Base-by-base conservation (phyloP, 2,329 filamentous ascomycete species). In the Xylaria sp. region DNA sequence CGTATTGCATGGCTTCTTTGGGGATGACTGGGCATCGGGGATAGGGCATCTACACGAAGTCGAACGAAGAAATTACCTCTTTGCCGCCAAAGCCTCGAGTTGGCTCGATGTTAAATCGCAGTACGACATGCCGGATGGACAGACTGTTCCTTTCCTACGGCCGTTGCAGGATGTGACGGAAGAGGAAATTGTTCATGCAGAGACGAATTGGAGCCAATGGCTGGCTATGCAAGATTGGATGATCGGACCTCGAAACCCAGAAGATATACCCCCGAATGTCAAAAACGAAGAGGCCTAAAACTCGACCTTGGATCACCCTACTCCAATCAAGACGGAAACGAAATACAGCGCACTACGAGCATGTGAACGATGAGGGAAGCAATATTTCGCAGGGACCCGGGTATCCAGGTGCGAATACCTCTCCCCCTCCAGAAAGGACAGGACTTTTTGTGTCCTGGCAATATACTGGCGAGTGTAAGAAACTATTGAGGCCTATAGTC, bases 201-300 rank as follows among this genome's bases (percentile, higher is more conserved):
- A 98, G 78, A 84, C 85, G 64, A 88, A 84, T 62, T 99, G 95
- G 95, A 96, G 92, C 73, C 89, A 94, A 71, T 98, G 94, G 94
- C 80, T 97, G 31, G 92, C 92, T 11, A 96, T 97, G 92, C 92
- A 97, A 76, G 94, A 97, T 76, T 98, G 94, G 94, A 96, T 97
- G 93, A 81, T 97, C n/a, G 93, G 93, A 2, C 90, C 91, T 1
- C 81, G 91, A 63, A 89, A 89, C 31, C 90, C 90, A 6, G 81
- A 82, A 46, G 68, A 74, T 40, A 68, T 71, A 47, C 64, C 69
- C 33, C 66, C 72, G 23, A 64, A 68, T 33, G 63, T 77, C 38
- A 76, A 77, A 62, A 70, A 68, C 46, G 74, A 77, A 62, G 69
- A 70, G 13, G 60, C 41, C 35, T 72, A 52, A 71, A 29, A 46